Base-by-base conservation (phyloP, 805 yeast genomes). In the Yamadazyma phyllophila region DNA sequence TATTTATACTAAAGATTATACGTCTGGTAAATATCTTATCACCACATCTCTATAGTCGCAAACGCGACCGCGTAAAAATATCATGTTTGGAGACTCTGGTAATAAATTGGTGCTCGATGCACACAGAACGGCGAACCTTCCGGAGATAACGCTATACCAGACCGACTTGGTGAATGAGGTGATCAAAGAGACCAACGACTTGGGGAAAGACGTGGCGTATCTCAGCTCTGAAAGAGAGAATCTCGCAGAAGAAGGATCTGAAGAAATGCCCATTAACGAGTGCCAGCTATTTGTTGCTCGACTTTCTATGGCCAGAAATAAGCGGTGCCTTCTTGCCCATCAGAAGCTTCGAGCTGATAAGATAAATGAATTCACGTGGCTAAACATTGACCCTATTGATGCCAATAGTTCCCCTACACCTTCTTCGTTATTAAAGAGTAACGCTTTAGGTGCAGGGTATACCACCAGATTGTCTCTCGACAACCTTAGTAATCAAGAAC, bases 61-160 rank as follows among this genome's bases (percentile, higher is more conserved):
- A 20, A 20, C 24, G 24, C 24, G 24, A 20, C 24, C 24, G 24
- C 24, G 24, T 20, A 20, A 20, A 20, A 20, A 20, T 20, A 38
- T 9, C 31, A 92, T 92, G 99, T 88, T 88, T 57, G 97, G 97
- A 26, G 97, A 91, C 56, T 57, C 79, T 4, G 97, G 92, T 2
- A 79, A 81, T 49, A 92, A 92, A 62, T 77, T 92, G n/a, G 75
- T 88, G 1, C 71, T 81, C 30, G 97, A 94, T 47, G 94, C 97
- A 12, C 85, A 90, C 50, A 72, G 98, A 52, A 70, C 96, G 0
- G 77, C 76, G 48, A 76, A 80, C 16, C 66, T 92, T 27, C 84
- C 82, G 8, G 71, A 69, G 11, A 59, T 87, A 1, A 91, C 97
- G 1, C 66, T 78, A 9, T 90, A 84, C 59, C 87, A 84, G 50